Evolutionary conservation across 176 grass and related monocot species (phyloP).

Genomic region (Avena atlantica): DNA sequence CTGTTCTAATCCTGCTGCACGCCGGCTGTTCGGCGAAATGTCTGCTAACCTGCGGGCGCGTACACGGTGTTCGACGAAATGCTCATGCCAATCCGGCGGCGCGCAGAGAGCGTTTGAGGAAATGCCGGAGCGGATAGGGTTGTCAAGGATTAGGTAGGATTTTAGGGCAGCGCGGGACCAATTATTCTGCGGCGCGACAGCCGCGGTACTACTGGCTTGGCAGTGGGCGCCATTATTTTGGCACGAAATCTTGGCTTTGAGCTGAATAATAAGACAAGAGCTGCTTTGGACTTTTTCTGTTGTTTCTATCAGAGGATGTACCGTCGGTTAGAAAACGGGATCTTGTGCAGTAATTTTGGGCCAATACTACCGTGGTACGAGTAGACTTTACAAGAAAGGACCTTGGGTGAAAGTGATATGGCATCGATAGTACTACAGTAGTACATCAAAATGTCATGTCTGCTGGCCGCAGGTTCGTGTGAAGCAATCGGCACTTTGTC

Average conservation of each 20-base stretch:
- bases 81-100: not conserved
- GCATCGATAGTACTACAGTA: too few relatives aligned
- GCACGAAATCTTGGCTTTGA: not conserved
- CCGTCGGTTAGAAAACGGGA: not conserved
- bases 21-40: not conserved
- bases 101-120: not conserved
- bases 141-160: constrained; percentile 34
- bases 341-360: not conserved
- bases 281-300: not conserved
- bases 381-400: too few relatives aligned
- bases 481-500: too few relatives aligned
- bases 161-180: constrained; percentile 9
- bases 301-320: constrained; percentile 5
- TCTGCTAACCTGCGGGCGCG: not conserved
- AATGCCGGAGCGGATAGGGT: not conserved
- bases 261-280: not conserved
- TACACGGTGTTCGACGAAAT: not conserved
- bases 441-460: too few relatives aligned
- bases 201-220: not conserved
- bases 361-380: too few relatives aligned
- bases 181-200: not conserved
- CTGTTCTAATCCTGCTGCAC: not conserved
- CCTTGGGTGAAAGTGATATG: too few relatives aligned
- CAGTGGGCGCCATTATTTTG: not conserved
- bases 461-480: too few relatives aligned